Conservation (phyloP, 495 filamentous ascomycete species). For the Daldinia decipiens region DNA sequence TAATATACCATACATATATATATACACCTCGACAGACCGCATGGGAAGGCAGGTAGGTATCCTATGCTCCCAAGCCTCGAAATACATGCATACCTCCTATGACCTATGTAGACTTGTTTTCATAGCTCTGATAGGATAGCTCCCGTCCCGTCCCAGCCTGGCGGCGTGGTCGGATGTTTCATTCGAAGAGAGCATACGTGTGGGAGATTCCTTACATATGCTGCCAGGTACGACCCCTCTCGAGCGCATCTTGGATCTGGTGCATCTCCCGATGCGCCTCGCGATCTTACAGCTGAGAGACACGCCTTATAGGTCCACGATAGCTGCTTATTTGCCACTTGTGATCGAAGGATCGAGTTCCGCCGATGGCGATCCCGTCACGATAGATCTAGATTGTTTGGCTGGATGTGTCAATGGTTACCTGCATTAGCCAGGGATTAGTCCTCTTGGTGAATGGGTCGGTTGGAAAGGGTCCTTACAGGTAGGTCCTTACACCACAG, state of each 20-base stretch:
- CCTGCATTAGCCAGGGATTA: not conserved
- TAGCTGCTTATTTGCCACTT: not conserved
- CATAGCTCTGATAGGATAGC: not conserved
- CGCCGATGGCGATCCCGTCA: not conserved
- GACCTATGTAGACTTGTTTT: not conserved
- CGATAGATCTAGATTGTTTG: not conserved
- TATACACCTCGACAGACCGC: not conserved
- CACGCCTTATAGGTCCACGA: not conserved
- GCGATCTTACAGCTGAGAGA: not conserved
- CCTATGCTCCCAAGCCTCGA: not conserved
- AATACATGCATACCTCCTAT: not conserved
- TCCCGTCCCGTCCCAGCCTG: not conserved
- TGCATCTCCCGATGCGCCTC: not conserved
- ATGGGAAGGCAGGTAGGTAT: not conserved
- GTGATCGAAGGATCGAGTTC: not conserved
- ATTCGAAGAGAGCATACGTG: not conserved
- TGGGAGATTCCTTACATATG: slow-evolving; percentile 3
- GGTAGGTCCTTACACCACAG: not conserved
- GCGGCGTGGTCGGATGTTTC: not conserved
- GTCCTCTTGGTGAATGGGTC: not conserved
- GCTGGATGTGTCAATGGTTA: not conserved
- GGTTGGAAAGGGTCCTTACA: not conserved
- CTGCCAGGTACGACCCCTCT: not conserved
- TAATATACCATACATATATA: not conserved
- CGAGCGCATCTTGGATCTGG: not conserved